A percentile compares a stretch with the other conserved stretches of the same genome.
Evolutionary conservation across 1,139 yeast genomes (phyloP).

Genomic region (Geotrichum fermentans): DNA sequence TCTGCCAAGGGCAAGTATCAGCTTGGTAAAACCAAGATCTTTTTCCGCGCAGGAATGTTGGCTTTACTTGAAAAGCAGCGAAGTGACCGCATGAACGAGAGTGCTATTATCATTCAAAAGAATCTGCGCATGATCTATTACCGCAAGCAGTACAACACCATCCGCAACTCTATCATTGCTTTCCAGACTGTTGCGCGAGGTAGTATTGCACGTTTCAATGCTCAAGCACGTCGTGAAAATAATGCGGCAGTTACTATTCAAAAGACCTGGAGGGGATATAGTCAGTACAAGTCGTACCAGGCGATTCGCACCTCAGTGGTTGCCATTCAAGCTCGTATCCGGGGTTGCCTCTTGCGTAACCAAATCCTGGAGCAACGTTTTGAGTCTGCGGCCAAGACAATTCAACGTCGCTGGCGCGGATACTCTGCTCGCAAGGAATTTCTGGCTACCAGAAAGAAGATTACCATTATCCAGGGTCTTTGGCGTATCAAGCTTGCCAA

Average conservation of each 20-base stretch:
- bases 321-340: constrained; percentile 60
- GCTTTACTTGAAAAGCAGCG: constrained; percentile 85
- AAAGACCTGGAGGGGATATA: constrained; percentile 62
- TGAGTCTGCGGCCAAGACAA: constrained; percentile 59
- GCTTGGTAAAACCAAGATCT: constrained; percentile 74
- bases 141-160: constrained; percentile 57
- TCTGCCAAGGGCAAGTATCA: constrained; percentile 70
- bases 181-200: constrained; percentile 68
- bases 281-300: constrained; percentile 47
- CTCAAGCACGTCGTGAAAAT: constrained; percentile 55
- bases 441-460: constrained; percentile 45
- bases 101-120: constrained; percentile 86
- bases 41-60: constrained; percentile 89
- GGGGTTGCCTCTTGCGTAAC: constrained; percentile 60
- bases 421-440: constrained; percentile 47
- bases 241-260: constrained; percentile 71
- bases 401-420: constrained; percentile 70
- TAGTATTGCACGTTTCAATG: constrained; percentile 51
- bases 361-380: constrained; percentile 47
- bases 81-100: constrained; percentile 64
- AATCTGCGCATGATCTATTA: constrained; percentile 63
- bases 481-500: constrained; percentile 73
- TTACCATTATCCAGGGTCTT: constrained; percentile 70
- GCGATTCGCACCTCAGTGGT: constrained; percentile 49
- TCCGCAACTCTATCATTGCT: constrained; percentile 49